Evolutionary conservation across 805 yeast genomes (phyloP), one percentile per base, ranked within the genome.

Genomic region (Candida yuanshanica): DNA sequence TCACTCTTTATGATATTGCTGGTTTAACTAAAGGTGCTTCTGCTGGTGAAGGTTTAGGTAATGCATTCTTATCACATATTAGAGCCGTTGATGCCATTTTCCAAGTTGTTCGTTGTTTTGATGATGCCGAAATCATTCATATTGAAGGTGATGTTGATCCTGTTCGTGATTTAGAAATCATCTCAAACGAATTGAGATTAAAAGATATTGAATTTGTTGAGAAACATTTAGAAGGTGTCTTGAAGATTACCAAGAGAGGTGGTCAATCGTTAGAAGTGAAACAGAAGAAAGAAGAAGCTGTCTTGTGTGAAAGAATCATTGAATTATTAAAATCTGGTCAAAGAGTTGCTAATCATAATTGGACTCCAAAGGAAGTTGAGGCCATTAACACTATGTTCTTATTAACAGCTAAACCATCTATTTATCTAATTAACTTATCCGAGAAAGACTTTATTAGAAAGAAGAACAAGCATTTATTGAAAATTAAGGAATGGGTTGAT

Each of bases 141-240:
- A 85, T 93, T 57, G 96, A 89, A 69, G 93, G 93, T 63, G 96
- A 90, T 57, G 99, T 93, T 48, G 81, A 93, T 68, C 99, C 99
- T 49, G 81, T 78, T 38, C 86, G 95, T 62, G 99, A 93, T 69
- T 77, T 93, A 68, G 93, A 86, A 51, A 91, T 93, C 62, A 87
- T 93, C 62, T 74, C 76, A 52, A 86, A 84, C 50, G 99, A 93
- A 72, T 78, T 93, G 66, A 83, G 96, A 70, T 75, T 91, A 63
- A 93, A 93, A 72, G 99, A 93, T 68, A 89, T 93, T 54, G 99
- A 93, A 69, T 93, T 93, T 60, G 83, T 90, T 51, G 79, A 79
- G 58, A 90, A 87, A 73, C 83, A 81, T 63, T 77, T 75, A 60
- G 95, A 76, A 72, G 81, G 76, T 58, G 76, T 80, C 51, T 88